Base-by-base conservation (phyloP, 1,139 yeast species). In the Pichia norvegensis region DNA sequence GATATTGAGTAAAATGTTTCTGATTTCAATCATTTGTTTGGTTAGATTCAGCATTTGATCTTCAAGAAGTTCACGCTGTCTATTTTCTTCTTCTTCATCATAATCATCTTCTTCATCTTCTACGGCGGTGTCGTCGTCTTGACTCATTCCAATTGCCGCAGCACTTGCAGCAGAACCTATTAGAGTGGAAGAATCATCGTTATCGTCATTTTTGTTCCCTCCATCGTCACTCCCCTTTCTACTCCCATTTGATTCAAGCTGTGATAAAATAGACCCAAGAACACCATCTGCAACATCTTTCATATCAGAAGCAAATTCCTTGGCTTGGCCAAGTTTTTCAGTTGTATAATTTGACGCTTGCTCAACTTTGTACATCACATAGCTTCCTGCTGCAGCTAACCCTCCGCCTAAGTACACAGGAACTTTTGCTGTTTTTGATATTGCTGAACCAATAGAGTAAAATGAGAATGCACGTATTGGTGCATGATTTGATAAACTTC, bases 1-100 rank as follows among this genome's bases (percentile, higher is more conserved):
- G 19, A 94, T 79, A 50, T 78, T 79, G 48, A 85, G 77, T 45
- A 94, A 69, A 40, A 92, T 75, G 45, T 81, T 77, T 60, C 97
- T 73, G 48, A 94, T 90, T 62, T 94, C 98, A 58, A 94, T 94
- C 98, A 94, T 94, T 64, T 87, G 95, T 55, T 88, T 79, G 10
- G 97, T 92, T 52, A 92, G 67, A 51, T 84, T 81, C 63, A 92
- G 69, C 82, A 92, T 92, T 49, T 82, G 85, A 55, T 80, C 83
- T 52, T 79, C 79, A 1, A 87, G 77, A 33, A 69, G 68, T 39
- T 76, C 76, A 20, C 73, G 76, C 20, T 68, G 74, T 36, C 51
- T 56, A 11, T 42, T 43, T 13, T 54, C 52, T 6, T 64, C 67
- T 1, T 60, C 67, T 4, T 65, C 70, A n/a, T 66, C 72, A 2